Base-by-base conservation (phyloP, 2,329 filamentous ascomycete species). In the Aspergillus sp. region DNA sequence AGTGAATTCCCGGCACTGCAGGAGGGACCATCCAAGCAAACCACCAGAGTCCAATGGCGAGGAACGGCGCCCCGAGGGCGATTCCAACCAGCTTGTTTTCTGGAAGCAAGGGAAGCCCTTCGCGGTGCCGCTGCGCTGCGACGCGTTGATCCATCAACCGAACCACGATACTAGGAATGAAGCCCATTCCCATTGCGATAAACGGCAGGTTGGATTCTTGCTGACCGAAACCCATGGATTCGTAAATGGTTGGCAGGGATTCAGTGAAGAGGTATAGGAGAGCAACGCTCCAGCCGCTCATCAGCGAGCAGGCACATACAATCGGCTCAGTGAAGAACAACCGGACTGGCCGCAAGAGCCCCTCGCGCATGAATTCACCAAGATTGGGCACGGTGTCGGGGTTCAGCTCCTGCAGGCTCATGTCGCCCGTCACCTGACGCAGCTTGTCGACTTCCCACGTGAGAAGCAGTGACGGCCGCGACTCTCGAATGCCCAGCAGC, bases 191-290 rank as follows among this genome's bases (percentile, higher is more conserved):
- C 17, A 79, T 70, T 1, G 76, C 70, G 11, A 80, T 60, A 53
- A 80, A 80, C 0, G 74, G 69, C 0, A 80, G 65, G 0, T 74
- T 77, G 0, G 77, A 64, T 4, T 74, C 62, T 1, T 70, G 62
- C 2, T 58, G 53, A 3, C 66, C 60, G 60, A 80, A 72, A 4
- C 71, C 69, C 50, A 76, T 63, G 4, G 68, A 66, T 30, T 68
- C 54, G 62, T 78, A 81, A 3, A 81, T 71, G 0, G 70, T 62
- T 1, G 70, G 67, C 0, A 81, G 60, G 0, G 76, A 72, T 63
- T 81, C 78, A 1, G 78, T 76, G 59, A 80, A 79, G 7, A 81
- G 71, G 56, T 81, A 82, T n/a, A 81, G 73, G 7, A 81, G 64
- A 0, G 71, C 76, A 53, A 76, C 79, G 3, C 74, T 72, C 9